Conservation (phyloP, 2,329 filamentous ascomycete genomes). For the Colletotrichum sp. region DNA sequence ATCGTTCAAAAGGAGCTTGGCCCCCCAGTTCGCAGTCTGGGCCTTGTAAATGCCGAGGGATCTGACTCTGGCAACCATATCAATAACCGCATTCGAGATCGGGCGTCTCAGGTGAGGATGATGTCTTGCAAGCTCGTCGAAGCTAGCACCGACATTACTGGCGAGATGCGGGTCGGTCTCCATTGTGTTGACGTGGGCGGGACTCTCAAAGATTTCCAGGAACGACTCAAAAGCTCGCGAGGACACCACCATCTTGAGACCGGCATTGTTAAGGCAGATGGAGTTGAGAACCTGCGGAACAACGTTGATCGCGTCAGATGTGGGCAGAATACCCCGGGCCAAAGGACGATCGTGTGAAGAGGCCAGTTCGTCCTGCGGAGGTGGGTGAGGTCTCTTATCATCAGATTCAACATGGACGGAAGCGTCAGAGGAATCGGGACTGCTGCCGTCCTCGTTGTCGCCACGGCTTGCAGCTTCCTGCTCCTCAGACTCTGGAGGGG, state of each 20-base stretch:
- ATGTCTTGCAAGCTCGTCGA: conserved; percentile 94
- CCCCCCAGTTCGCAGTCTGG: conserved; percentile 72
- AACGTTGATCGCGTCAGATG: conserved; percentile 84
- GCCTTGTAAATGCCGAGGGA: conserved; percentile 76
- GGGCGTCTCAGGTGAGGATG: conserved; percentile 82
- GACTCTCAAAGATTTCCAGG: conserved; percentile 96
- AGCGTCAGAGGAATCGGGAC: conserved; percentile 43
- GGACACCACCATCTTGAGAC: conserved; percentile 84
- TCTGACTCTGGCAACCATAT: conserved; percentile 85
- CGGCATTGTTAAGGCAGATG: conserved; percentile 88
- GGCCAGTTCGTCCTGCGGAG: conserved; percentile 52
- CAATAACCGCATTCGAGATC: conserved; percentile 84
- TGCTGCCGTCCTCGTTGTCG: conserved; percentile 36
- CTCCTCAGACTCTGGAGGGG: conserved; percentile 26
- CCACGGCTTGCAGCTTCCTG: conserved; percentile 22
- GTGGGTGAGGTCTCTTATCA: conserved; percentile 56
- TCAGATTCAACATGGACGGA: conserved; percentile 43
- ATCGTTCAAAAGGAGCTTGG: conserved; percentile 74
- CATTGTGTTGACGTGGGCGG: conserved; percentile 85
- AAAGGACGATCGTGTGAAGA: conserved; percentile 39
- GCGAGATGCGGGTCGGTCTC: conserved; percentile 74
- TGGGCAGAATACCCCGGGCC: conserved; percentile 81
- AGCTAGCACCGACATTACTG: conserved; percentile 77
- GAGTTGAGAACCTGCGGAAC: conserved; percentile 90
- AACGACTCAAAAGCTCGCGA: conserved; percentile 86